phyloP scores from a whole-genome alignment of 2,329 filamentous ascomycete species.

The Graphiopsis chlorocephala region DNA sequence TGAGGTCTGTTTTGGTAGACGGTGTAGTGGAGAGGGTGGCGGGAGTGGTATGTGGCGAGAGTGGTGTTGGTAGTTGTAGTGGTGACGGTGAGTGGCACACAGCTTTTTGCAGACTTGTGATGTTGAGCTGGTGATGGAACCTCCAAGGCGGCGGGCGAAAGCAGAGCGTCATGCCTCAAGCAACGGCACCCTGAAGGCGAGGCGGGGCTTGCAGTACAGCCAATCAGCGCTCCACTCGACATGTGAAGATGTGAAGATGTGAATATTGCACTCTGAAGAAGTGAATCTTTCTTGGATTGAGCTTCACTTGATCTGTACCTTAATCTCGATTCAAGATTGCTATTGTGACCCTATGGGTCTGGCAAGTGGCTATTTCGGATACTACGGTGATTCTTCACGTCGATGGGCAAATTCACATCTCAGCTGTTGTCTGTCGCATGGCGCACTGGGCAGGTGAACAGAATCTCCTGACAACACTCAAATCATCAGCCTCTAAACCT shows the following conservation, averaged over 20 bases:
- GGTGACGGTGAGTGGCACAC: neutral
- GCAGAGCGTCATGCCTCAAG: neutral
- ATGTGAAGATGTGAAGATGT: neutral
- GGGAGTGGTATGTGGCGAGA: neutral
- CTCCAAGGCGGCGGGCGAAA: neutral
- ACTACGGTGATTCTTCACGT: neutral
- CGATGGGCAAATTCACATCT: no score
- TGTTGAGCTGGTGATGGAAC: constrained; percentile 1
- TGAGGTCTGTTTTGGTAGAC: neutral
- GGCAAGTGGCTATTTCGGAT: neutral
- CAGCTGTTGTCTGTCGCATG: no score
- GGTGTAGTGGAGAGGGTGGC: neutral
- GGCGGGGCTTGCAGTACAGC: neutral
- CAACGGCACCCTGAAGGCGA: neutral
- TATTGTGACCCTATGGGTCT: neutral
- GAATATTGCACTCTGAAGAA: neutral
- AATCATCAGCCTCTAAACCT: no score
- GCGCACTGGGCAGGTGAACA: no score
- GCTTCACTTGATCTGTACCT: neutral
- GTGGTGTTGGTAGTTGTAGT: neutral
- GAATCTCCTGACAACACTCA: no score
- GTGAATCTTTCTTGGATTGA: neutral
- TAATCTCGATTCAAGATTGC: neutral
- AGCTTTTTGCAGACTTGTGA: neutral
- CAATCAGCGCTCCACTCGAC: neutral